A percentile compares a stretch with the other conserved stretches of the same genome.
phyloP scores from a whole-genome alignment of 176 grass and related monocot species.

The Aegilops tauschii region DNA sequence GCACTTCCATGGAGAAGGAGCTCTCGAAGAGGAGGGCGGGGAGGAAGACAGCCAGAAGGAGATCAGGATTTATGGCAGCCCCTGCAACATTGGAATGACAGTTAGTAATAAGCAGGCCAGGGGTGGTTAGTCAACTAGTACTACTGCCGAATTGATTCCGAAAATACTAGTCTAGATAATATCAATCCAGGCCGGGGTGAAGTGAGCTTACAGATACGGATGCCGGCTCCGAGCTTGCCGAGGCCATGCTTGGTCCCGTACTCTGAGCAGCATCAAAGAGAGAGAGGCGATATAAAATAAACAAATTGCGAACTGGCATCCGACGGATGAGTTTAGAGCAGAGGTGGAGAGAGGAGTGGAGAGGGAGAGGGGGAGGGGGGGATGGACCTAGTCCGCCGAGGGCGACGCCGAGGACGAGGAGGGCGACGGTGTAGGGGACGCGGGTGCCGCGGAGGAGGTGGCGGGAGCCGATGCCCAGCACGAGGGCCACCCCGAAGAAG shows the following conservation, averaged over 20 bases:
- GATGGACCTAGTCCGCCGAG: constrained; percentile 62
- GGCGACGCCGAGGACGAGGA: constrained; percentile 76
- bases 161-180: too few species aligned
- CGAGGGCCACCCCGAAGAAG: constrained; percentile 79
- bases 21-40: constrained; percentile 95
- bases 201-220: constrained; percentile 79
- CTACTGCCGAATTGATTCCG: neutral
- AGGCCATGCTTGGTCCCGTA: constrained; percentile 71
- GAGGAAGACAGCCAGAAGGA: constrained; percentile 83
- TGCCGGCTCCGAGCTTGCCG: constrained; percentile 81
- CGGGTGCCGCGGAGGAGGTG: constrained; percentile 85
- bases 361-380: too few species aligned
- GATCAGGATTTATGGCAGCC: constrained; percentile 88
- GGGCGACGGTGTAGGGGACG: constrained; percentile 94
- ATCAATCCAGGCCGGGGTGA: neutral
- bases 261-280: constrained; percentile 37
- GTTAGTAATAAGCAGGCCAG: neutral
- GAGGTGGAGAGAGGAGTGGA: neutral
- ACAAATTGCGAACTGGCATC: neutral
- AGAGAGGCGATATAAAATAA: too few species aligned
- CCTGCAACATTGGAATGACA: constrained; percentile 38
- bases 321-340: neutral
- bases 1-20: constrained; percentile 90
- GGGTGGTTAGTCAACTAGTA: neutral
- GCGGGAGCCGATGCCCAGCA: constrained; percentile 92